phyloP scores from a whole-genome alignment of 73 alveolate genomes.

The Paraurostyla sp. region DNA sequence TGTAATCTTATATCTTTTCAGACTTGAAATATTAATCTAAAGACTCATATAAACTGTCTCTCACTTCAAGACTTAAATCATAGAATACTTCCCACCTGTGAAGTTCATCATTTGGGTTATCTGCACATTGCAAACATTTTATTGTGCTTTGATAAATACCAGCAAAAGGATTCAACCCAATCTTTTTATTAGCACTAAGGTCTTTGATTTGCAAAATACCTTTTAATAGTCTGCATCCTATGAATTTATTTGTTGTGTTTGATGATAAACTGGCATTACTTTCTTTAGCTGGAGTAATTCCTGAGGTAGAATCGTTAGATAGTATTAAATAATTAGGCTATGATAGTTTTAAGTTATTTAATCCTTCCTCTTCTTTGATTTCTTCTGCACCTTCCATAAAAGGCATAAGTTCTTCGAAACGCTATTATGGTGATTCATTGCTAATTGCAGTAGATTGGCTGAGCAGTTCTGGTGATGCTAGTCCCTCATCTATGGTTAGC shows the following conservation, averaged over 20 bases:
- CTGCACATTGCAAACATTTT: constrained; percentile 29
- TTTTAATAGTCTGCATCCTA: neutral
- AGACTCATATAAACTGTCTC: neutral
- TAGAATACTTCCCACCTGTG: constrained; percentile 55
- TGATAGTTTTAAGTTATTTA: too few relatives aligned
- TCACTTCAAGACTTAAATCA: constrained; percentile 41
- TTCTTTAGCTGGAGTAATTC: too few relatives aligned
- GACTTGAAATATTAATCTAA: constrained; percentile 19
- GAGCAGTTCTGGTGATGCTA: constrained; percentile 29
- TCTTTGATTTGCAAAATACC: constrained; percentile 38
- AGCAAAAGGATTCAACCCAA: constrained; percentile 56
- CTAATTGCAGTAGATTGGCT: neutral
- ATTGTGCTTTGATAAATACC: constrained; percentile 48
- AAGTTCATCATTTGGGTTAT: neutral
- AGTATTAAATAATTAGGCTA: neutral
- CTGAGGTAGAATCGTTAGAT: too few relatives aligned
- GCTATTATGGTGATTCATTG: neutral
- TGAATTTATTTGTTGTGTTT: neutral
- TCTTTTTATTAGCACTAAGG: constrained; percentile 15
- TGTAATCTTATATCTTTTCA: constrained; percentile 51
- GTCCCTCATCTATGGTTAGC: constrained; percentile 27
- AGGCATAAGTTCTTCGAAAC: neutral
- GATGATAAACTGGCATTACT: neutral
- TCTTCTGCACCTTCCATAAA: too few relatives aligned
- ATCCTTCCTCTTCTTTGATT: too few relatives aligned